phyloP scores from a whole-genome alignment of 495 filamentous ascomycete genomes.

The Saxophila tyrrhenica region DNA sequence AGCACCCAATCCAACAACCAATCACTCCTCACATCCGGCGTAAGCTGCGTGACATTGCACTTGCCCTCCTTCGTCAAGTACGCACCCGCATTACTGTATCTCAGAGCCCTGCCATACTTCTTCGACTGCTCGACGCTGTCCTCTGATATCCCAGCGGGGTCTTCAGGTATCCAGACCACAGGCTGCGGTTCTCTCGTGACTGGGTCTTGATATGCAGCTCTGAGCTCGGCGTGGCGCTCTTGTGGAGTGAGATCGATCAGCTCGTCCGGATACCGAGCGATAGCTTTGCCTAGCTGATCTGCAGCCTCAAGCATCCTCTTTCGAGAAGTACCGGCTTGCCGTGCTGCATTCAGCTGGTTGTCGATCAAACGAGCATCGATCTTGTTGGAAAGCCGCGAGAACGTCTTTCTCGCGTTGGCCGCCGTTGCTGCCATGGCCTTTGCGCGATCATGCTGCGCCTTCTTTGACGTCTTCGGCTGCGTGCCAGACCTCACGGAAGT shows the following conservation, averaged over 20 bases:
- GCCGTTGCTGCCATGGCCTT: not conserved
- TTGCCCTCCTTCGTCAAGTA: constrained; percentile 7
- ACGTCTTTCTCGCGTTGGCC: constrained; percentile 2
- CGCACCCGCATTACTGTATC: constrained; percentile 5
- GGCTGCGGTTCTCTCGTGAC: constrained; percentile 6
- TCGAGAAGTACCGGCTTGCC: not conserved
- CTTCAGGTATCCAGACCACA: constrained; percentile 7
- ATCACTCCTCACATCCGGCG: constrained; percentile 8
- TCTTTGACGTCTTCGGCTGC: not conserved
- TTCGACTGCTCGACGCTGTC: not conserved
- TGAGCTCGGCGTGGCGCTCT: constrained; percentile 1
- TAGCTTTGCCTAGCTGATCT: constrained; percentile 4
- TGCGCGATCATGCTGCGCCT: not conserved
- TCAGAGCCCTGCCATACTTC: not conserved
- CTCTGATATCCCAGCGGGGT: constrained; percentile 3
- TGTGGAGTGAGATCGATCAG: constrained; percentile 1
- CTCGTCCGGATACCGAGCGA: constrained; percentile 7
- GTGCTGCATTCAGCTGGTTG: not conserved
- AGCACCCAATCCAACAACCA: constrained; percentile 9
- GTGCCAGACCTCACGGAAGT: not conserved
- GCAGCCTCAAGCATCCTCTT: not conserved
- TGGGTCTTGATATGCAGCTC: constrained; percentile 9
- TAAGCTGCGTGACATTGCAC: constrained; percentile 6
- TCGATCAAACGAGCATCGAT: not conserved
- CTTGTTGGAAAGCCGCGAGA: not conserved